Conservation (phyloP, 495 filamentous ascomycete species). For the Tetracladium marchalianum region DNA sequence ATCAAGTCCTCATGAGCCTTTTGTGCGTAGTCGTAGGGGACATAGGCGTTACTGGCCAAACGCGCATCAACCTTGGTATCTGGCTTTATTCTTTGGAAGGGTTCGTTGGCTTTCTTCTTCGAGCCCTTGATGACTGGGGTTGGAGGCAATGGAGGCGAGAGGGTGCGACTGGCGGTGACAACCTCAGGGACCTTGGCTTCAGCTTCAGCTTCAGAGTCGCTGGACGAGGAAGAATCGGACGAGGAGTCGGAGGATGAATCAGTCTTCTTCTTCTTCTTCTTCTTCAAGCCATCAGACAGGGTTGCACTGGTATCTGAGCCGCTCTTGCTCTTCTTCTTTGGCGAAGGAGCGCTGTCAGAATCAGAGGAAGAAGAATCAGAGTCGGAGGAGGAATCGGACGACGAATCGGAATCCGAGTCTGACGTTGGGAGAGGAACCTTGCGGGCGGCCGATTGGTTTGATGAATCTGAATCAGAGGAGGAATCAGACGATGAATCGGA, state of each 20-base stretch:
- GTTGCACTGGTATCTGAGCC: conserved; percentile 21
- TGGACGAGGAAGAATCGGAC: conserved; percentile 12
- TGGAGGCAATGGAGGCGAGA: conserved; percentile 36
- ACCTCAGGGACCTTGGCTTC: conserved; percentile 22
- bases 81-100: conserved; percentile 54
- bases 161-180: conserved; percentile 5
- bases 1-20: conserved; percentile 78
- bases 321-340: conserved; percentile 17
- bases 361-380: conserved; percentile 15
- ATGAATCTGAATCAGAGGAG: conserved; percentile 22
- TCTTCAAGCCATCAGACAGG: conserved; percentile 17
- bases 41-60: conserved; percentile 61
- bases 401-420: background rate
- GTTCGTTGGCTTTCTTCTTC: conserved; percentile 45
- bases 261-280: conserved; percentile 2
- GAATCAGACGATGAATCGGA: conserved; percentile 36
- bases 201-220: conserved; percentile 22
- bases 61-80: conserved; percentile 49
- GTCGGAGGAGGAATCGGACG: conserved; percentile 7
- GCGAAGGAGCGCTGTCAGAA: conserved; percentile 9
- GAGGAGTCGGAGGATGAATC: conserved; percentile 11
- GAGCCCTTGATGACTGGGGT: conserved; percentile 29
- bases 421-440: conserved; percentile 17
- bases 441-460: conserved; percentile 17
- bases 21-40: conserved; percentile 78